Conservation (phyloP, 768 basidiomycete species). For the Tricholomella constricta region DNA sequence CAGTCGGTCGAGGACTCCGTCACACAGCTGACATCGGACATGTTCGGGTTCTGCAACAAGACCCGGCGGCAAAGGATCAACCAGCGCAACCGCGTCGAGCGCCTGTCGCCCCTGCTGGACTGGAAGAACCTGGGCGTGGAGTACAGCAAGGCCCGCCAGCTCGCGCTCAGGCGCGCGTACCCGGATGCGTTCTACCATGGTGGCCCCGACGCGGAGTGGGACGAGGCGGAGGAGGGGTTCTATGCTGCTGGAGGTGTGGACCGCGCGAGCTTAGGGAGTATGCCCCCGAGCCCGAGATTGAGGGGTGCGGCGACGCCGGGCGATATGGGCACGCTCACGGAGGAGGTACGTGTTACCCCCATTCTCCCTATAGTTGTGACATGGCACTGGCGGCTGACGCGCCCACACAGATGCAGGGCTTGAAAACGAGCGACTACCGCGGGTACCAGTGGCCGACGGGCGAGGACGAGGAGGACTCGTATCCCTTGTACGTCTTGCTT, state of each 20-base stretch:
- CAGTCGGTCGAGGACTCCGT: constrained; percentile 92
- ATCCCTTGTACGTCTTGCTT: constrained; percentile 69
- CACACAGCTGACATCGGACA: constrained; percentile 72
- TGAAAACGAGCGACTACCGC: constrained; percentile 86
- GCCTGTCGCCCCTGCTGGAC: constrained; percentile 89
- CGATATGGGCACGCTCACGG: constrained; percentile 87
- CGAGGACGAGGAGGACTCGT: constrained; percentile 89
- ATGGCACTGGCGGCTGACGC: background rate
- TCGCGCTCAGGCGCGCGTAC: constrained; percentile 91
- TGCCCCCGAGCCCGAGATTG: constrained; percentile 87
- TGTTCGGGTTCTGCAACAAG: constrained; percentile 78
- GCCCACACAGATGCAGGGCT: constrained; percentile 68
- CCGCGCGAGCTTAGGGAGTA: constrained; percentile 69
- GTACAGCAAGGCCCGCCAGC: constrained; percentile 92
- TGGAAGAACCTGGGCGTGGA: constrained; percentile 99
- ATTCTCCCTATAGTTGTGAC: background rate
- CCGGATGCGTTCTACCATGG: constrained; percentile 85
- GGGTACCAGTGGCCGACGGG: constrained; percentile 62
- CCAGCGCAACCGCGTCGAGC: constrained; percentile 96
- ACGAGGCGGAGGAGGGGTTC: constrained; percentile 34
- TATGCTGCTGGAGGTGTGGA: constrained; percentile 63
- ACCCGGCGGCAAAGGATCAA: constrained; percentile 97
- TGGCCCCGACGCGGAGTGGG: constrained; percentile 41
- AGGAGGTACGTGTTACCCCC: constrained; percentile 55
- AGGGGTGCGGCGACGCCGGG: constrained; percentile 90